phyloP scores from a whole-genome alignment of 345 rosid species.

The Hirschfeldia incana region DNA sequence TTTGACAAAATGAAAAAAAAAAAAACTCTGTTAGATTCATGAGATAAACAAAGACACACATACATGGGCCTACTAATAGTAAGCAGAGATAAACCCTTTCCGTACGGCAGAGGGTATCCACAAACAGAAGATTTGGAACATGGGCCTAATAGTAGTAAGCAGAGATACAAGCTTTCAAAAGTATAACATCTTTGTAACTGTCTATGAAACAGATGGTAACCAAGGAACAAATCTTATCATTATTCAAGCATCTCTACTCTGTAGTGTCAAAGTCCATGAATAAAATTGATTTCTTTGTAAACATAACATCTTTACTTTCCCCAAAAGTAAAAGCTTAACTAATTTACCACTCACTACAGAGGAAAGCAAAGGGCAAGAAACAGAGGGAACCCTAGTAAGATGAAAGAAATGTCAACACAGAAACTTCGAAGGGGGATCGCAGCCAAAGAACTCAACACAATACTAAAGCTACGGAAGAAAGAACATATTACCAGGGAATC shows the following conservation, averaged over 20 bases:
- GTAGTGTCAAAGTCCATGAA: not conserved
- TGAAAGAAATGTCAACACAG: not conserved
- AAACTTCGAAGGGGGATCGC: not conserved
- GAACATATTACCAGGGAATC: slow-evolving; percentile 12
- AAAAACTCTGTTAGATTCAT: not conserved
- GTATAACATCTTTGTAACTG: not conserved
- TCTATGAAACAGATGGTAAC: not conserved
- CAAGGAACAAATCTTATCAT: not conserved
- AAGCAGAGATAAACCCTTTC: not conserved
- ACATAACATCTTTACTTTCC: not conserved
- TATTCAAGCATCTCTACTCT: not conserved
- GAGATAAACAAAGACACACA: not conserved
- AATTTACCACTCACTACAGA: not conserved
- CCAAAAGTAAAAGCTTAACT: not conserved
- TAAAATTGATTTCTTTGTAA: not conserved
- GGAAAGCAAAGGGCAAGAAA: not conserved
- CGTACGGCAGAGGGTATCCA: not conserved
- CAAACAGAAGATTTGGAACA: not conserved
- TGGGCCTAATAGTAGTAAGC: not conserved
- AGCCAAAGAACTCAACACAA: not conserved
- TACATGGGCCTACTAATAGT: no score
- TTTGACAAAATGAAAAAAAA: no score
- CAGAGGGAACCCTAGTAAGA: not conserved
- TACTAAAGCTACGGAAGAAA: not conserved
- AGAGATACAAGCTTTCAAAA: not conserved